Evolutionary conservation across 2,329 filamentous ascomycete genomes (phyloP).

Genomic region (Alternaria rosae): DNA sequence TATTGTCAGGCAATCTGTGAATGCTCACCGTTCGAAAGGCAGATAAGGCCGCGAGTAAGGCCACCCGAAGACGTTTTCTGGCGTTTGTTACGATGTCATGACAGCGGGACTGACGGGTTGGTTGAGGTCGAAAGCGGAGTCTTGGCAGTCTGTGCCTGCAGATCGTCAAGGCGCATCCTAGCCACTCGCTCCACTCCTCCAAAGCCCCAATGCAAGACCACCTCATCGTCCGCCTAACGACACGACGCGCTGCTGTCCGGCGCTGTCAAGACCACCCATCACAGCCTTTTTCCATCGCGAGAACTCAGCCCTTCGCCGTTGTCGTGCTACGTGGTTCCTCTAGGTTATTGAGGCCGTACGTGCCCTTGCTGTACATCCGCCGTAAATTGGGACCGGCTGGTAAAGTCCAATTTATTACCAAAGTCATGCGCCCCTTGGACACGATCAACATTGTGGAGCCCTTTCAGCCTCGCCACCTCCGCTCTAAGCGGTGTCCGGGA

Average conservation of each 20-base stretch:
- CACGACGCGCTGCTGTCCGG: constrained; percentile 25
- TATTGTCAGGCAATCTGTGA: not conserved
- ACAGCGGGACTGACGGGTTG: constrained; percentile 17
- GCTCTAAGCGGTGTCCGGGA: constrained; percentile 6
- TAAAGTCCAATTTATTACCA: constrained; percentile 21
- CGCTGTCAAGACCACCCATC: constrained; percentile 8
- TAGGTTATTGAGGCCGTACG: constrained; percentile 13
- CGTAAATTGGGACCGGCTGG: constrained; percentile 25
- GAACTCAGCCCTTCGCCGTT: constrained; percentile 1
- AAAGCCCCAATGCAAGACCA: constrained; percentile 31
- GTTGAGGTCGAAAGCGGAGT: constrained; percentile 15
- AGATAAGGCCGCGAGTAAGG: not conserved
- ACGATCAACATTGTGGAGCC: constrained; percentile 17
- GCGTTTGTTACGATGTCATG: constrained; percentile 1
- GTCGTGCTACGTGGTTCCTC: constrained; percentile 11
- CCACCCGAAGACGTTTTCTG: not conserved
- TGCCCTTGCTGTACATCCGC: constrained; percentile 1
- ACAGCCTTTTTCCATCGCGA: constrained; percentile 1
- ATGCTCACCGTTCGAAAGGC: not conserved
- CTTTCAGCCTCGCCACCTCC: constrained; percentile 11
- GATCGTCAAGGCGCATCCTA: constrained; percentile 19
- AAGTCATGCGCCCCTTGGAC: constrained; percentile 18
- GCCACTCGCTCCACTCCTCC: constrained; percentile 27
- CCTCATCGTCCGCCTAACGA: constrained; percentile 28
- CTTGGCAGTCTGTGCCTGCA: constrained; percentile 35